Evolutionary conservation across 1,139 yeast genomes (phyloP), one percentile per base, ranked within the genome.

Genomic region (Yarrowia galli): DNA sequence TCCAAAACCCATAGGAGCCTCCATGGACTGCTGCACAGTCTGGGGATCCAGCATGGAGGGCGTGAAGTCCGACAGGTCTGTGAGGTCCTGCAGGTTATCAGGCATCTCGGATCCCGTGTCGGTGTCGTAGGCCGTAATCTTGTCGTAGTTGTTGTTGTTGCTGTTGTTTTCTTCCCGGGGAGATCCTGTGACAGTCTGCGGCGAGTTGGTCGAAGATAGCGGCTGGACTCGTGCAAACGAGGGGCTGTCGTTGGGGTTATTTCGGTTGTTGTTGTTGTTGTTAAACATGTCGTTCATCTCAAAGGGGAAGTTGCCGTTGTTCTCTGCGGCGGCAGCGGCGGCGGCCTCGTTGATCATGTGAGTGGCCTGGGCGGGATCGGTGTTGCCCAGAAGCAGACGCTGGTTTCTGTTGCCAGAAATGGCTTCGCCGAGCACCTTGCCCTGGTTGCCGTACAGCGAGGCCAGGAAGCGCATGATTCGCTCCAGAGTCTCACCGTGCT

Each of bases 401-500:
- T 68, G 70, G 25, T 68, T 71, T 4, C 72, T 67, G 18, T 58
- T 67, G 23, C 65, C 68, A n/a, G 72, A 65, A 4, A 66, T 67
- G 36, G 72, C 70, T 22, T 77, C 80, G 42, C 76, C 73, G 16
- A 79, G 73, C 64, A 79, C 74, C 69, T 77, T 76, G 56, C 75
- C 74, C 67, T 79, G 79, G 67, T 86, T 88, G 42, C 97, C 96
- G 75, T 92, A 91, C 5, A 91, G 84, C 15, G 95, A 86, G 0
- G 97, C 96, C 73, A 95, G 81, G 73, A 95, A 93, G 72, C 96
- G 86, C 74, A 96, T 80, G 60, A 95, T 95, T 73, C 91, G 89
- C 73, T 92, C 97, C 70, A 95, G 82, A 28, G 97, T 92, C 71
- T 91, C 93, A 43, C 93, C 88, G 76, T 95, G 99, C 53, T 89